These are phyloP conservation scores for Diospyros lotus DNA, from an alignment of 148 eudicot species.

Conservation along the genomic window DNA sequence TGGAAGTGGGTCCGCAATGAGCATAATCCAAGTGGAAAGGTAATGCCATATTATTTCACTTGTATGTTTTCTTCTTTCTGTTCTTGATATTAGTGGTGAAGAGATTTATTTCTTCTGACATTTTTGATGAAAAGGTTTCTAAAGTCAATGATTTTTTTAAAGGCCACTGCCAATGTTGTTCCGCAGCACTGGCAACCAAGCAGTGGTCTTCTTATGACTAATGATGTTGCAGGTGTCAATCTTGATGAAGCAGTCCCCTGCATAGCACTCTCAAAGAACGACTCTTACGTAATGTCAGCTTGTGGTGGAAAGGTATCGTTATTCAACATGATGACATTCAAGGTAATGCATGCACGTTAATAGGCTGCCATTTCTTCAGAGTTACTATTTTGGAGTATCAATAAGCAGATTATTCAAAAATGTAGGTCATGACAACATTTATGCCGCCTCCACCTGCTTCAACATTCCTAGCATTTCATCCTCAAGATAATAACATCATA, in stretches of 20 bases:
- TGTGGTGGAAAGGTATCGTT: slow-evolving; percentile 92
- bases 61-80: background rate
- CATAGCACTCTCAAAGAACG: slow-evolving; percentile 94
- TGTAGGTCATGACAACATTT: slow-evolving; percentile 89
- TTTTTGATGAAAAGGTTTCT: slow-evolving; percentile 20
- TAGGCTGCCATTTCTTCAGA: no score
- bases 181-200: slow-evolving; percentile 97
- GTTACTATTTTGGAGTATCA: background rate
- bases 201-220: slow-evolving; percentile 92
- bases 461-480: slow-evolving; percentile 94
- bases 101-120: background rate
- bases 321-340: slow-evolving; percentile 97
- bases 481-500: slow-evolving; percentile 92
- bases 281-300: slow-evolving; percentile 95
- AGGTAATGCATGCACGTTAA: slow-evolving; percentile 38
- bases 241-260: slow-evolving; percentile 92
- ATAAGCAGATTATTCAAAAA: slow-evolving; percentile 12
- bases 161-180: slow-evolving; percentile 89
- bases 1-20: slow-evolving; percentile 92
- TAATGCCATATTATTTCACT: slow-evolving; percentile 15
- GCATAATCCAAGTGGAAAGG: slow-evolving; percentile 83
- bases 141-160: slow-evolving; percentile 20
- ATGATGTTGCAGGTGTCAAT: slow-evolving; percentile 82
- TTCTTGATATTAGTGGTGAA: background rate
- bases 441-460: slow-evolving; percentile 95